A percentile compares a stretch with the other conserved stretches of the same genome.
Evolutionary conservation across 352 stramenopile species (phyloP).

Genomic region (Phytophthora uliginosa): DNA sequence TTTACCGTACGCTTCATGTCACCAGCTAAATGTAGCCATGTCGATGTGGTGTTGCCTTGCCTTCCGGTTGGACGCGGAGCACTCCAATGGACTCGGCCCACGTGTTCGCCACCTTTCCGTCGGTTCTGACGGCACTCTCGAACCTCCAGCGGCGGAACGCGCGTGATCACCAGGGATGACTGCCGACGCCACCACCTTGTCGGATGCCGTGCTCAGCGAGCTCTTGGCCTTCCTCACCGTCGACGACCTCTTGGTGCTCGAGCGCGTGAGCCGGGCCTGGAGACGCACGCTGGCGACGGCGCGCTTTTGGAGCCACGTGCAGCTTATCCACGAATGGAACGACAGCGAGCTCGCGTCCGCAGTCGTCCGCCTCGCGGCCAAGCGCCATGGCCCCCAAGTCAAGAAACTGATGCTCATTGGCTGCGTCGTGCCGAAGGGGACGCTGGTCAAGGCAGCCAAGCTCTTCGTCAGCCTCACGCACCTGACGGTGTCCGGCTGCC

Average conservation of each 20-base stretch:
- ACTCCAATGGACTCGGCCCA: conserved; percentile 35
- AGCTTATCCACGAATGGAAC: conserved; percentile 46
- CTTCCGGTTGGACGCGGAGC: conserved; percentile 17
- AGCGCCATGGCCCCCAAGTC: conserved; percentile 50
- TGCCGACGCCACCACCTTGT: conserved; percentile 18
- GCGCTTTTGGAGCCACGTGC: conserved; percentile 45
- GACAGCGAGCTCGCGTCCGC: conserved; percentile 33
- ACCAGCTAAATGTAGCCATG: conserved; percentile 20
- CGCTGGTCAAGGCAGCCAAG: conserved; percentile 43
- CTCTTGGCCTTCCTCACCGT: conserved; percentile 62
- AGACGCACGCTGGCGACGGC: conserved; percentile 33
- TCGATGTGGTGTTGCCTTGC: conserved; percentile 20
- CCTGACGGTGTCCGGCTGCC: conserved; percentile 67
- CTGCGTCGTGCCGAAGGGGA: conserved; percentile 48
- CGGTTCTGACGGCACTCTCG: not conserved
- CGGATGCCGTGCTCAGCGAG: conserved; percentile 38
- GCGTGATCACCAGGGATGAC: conserved; percentile 20
- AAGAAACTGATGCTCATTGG: conserved; percentile 54
- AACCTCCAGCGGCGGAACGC: conserved; percentile 37
- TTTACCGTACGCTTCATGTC: not conserved
- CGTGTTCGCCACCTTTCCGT: conserved; percentile 15
- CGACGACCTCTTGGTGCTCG: conserved; percentile 64
- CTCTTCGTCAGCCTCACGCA: conserved; percentile 48
- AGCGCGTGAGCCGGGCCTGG: conserved; percentile 54
- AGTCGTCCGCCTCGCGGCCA: conserved; percentile 43